phyloP scores from a whole-genome alignment of 208 protist genomes.

The Leishmania mexicana region DNA sequence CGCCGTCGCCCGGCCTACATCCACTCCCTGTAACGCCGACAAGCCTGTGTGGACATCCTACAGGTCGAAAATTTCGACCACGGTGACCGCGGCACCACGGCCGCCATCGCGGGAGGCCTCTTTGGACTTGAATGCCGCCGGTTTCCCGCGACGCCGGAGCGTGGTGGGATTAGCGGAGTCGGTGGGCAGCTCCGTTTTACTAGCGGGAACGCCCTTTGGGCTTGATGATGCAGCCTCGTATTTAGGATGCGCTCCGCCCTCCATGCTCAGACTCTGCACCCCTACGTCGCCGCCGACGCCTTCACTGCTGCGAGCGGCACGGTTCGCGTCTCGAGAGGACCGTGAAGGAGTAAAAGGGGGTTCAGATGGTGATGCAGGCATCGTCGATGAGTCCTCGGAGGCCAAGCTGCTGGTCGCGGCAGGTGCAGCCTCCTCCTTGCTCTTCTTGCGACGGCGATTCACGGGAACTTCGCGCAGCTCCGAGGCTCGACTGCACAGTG shows the following conservation, averaged over 20 bases:
- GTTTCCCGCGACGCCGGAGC: neutral
- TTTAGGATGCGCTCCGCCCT: neutral
- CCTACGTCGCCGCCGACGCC: neutral
- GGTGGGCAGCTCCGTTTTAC: neutral
- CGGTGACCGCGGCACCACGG: neutral
- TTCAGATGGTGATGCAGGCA: neutral
- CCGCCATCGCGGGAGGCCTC: neutral
- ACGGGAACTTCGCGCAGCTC: constrained; percentile 24
- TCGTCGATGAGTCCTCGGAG: neutral
- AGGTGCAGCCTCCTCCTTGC: neutral
- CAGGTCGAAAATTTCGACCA: neutral
- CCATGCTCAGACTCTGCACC: neutral
- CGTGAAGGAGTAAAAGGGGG: neutral
- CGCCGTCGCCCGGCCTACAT: neutral
- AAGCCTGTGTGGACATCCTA: neutral
- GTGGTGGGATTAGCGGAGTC: neutral
- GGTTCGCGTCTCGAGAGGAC: neutral
- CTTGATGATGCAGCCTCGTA: neutral
- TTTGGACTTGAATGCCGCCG: neutral
- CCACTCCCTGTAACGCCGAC: neutral
- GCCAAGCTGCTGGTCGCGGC: neutral
- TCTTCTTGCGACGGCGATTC: constrained; percentile 29
- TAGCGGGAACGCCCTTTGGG: neutral
- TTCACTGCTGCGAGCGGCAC: neutral
- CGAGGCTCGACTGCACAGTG: constrained; percentile 36